Evolutionary conservation across 2,329 filamentous ascomycete genomes (phyloP).

Genomic region (Fusarium graminum): DNA sequence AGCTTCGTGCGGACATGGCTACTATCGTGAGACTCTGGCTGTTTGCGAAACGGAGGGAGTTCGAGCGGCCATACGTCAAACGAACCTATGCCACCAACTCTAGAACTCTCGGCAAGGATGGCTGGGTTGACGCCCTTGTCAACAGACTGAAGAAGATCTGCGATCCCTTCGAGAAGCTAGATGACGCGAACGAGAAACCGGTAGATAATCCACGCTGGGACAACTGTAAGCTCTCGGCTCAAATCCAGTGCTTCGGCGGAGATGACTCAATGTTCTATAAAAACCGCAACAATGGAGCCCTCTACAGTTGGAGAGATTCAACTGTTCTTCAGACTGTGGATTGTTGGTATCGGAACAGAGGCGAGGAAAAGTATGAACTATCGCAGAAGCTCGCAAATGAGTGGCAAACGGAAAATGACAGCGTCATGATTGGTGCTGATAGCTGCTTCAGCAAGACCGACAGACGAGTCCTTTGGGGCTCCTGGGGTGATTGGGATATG

Average conservation of each 20-base stretch:
- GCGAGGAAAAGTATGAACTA: rapidly evolving
- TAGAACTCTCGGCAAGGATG: background rate
- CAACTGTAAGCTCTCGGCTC: background rate
- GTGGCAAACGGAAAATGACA: background rate
- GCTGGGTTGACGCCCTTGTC: background rate
- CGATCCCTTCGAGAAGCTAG: background rate
- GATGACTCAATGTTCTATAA: background rate
- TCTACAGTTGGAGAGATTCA: background rate
- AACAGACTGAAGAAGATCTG: background rate
- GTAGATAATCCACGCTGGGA: rapidly evolving
- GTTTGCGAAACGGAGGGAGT: background rate
- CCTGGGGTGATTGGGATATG: background rate
- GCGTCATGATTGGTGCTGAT: background rate
- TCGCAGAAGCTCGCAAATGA: background rate
- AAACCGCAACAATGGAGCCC: background rate
- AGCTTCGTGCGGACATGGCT: background rate
- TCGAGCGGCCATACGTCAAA: background rate
- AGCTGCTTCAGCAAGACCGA: background rate
- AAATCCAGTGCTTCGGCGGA: background rate
- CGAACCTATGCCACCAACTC: background rate
- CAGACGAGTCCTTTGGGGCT: constrained; percentile 1
- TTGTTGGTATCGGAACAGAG: background rate
- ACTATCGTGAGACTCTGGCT: background rate
- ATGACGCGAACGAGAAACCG: background rate
- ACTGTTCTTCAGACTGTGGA: background rate